These are phyloP conservation scores for Diospyros lotus DNA, from an alignment of 148 eudicot genomes.

Conservation along the genomic window DNA sequence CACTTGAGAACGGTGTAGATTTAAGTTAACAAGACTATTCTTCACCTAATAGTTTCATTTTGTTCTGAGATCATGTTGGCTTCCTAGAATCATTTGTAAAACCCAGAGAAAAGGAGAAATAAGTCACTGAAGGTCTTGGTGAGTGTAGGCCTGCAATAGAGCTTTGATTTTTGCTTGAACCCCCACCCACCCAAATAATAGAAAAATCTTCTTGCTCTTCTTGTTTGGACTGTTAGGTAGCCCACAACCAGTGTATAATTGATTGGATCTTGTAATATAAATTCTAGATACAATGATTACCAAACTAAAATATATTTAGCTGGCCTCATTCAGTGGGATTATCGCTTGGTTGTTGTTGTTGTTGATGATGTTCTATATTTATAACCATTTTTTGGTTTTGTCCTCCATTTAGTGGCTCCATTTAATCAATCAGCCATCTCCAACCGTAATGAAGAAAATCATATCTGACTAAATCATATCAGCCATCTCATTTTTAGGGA, in stretches of 20 bases:
- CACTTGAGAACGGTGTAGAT: neutral
- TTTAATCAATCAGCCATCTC: neutral
- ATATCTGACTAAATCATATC: neutral
- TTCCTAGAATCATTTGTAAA: slow-evolving; percentile 1
- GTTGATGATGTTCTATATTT: too few species aligned
- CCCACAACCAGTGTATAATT: too few species aligned
- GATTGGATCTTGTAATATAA: too few species aligned
- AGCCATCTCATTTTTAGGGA: neutral
- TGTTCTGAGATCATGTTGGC: neutral
- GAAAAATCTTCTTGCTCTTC: neutral
- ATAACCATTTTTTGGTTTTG: neutral
- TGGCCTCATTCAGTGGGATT: too few species aligned
- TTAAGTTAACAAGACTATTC: neutral
- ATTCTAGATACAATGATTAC: too few species aligned
- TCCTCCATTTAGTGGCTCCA: slow-evolving; percentile 2
- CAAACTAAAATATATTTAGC: too few species aligned
- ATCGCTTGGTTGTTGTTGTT: too few species aligned
- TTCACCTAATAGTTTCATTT: neutral
- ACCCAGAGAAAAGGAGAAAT: neutral
- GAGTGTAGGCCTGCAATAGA: neutral
- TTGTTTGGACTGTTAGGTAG: neutral
- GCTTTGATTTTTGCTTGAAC: neutral
- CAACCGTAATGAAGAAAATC: too few species aligned
- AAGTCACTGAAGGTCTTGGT: neutral
- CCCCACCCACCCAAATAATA: too few species aligned